These are phyloP conservation scores for Cylindrodendrum hubeiense DNA, from an alignment of 2,329 filamentous ascomycete species.

Conservation along the genomic window DNA sequence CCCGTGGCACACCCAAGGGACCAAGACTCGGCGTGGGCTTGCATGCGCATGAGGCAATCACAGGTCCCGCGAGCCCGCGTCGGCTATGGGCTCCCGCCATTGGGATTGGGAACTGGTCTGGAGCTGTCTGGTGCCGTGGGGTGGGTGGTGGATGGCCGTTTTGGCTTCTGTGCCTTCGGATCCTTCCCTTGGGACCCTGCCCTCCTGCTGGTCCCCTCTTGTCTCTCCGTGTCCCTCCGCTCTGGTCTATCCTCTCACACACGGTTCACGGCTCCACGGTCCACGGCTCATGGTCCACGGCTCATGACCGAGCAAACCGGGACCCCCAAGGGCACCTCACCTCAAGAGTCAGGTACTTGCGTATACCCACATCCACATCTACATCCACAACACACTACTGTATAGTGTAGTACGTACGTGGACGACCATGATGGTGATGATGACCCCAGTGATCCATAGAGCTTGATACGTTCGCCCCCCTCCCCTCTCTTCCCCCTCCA, in stretches of 20 bases:
- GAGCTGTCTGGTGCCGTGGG: neutral
- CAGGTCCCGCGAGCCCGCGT: neutral
- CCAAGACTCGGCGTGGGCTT: neutral
- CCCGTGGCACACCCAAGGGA: neutral
- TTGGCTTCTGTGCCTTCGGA: neutral
- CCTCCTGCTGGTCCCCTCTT: neutral
- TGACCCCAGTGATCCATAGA: slow-evolving; percentile 6
- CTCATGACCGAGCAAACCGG: neutral
- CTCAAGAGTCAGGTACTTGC: neutral
- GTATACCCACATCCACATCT: slow-evolving; percentile 9
- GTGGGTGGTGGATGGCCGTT: neutral
- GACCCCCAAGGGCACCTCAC: neutral
- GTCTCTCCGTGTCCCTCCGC: neutral
- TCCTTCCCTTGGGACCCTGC: neutral
- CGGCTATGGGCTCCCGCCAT: slow-evolving; percentile 2
- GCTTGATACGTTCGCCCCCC: slow-evolving; percentile 5
- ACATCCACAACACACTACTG: slow-evolving; percentile 9
- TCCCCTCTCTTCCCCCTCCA: slow-evolving; percentile 9
- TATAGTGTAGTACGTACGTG: slow-evolving; percentile 8
- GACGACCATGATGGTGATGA: slow-evolving; percentile 12
- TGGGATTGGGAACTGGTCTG: slow-evolving; percentile 6
- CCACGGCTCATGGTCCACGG: neutral
- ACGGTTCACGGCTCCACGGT: neutral
- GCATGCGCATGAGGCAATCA: slow-evolving; percentile 8
- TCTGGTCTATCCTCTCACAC: neutral